A percentile compares a stretch with the other conserved stretches of the same genome.
These are phyloP conservation scores for Colletotrichum gigasporum DNA, from an alignment of 2,329 filamentous ascomycete species.

Conservation along the genomic window DNA sequence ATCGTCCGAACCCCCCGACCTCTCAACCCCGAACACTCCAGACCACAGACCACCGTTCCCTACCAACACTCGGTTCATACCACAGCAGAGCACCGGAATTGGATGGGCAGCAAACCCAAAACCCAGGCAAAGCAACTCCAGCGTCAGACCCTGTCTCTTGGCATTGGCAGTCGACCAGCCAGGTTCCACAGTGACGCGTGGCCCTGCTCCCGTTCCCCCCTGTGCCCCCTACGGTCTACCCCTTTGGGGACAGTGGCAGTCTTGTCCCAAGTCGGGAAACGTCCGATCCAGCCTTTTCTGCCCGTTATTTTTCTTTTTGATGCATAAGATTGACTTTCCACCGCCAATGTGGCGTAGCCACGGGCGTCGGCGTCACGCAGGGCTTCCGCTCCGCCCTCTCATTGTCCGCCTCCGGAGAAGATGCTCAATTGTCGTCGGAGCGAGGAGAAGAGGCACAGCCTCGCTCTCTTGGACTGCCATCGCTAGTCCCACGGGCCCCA, in stretches of 20 bases:
- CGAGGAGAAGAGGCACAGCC: neutral
- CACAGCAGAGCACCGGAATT: neutral
- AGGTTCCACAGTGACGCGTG: constrained; percentile 27
- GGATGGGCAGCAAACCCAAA: neutral
- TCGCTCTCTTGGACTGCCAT: neutral
- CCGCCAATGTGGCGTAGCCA: constrained; percentile 10
- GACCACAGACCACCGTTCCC: neutral
- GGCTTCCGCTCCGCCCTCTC: constrained; percentile 20
- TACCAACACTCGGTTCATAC: neutral
- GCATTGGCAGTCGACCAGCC: constrained; percentile 1
- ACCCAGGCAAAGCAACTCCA: neutral
- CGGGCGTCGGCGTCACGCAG: neutral
- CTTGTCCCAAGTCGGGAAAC: neutral
- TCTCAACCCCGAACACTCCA: neutral
- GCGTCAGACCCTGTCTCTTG: neutral
- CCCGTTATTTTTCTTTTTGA: neutral
- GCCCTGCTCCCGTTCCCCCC: constrained; percentile 6
- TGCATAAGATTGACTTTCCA: constrained; percentile 12
- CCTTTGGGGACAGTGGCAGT: constrained; percentile 1
- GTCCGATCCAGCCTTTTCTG: neutral
- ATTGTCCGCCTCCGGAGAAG: constrained; percentile 4
- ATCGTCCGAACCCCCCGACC: constrained; percentile 8
- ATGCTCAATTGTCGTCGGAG: neutral
- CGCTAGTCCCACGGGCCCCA: neutral
- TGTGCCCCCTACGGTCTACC: neutral